phyloP scores from a whole-genome alignment of 345 rosid genomes.

The Capsella bursapastoris region DNA sequence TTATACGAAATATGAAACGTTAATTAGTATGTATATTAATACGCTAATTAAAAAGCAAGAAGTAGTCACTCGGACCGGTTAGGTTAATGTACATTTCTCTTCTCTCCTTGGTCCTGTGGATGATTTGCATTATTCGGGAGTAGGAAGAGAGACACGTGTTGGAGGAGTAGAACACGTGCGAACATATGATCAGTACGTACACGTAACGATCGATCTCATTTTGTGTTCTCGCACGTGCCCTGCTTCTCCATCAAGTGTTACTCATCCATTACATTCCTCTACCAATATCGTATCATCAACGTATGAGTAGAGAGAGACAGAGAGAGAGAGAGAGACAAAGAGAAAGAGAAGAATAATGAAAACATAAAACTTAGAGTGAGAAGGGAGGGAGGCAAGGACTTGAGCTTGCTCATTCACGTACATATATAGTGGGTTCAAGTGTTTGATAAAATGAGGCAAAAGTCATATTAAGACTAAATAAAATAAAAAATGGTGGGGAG shows the following conservation, averaged over 20 bases:
- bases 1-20: not conserved
- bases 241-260: conserved; percentile 97
- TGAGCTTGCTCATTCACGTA: conserved; percentile 29
- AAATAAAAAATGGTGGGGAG: conserved; percentile 14
- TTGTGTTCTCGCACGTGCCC: conserved; percentile 90
- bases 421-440: conserved; percentile 36
- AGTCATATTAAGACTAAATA: not conserved
- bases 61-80: not conserved
- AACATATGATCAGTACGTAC: conserved; percentile 3
- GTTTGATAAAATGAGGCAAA: conserved; percentile 40
- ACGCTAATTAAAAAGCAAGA: not conserved
- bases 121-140: conserved; percentile 5
- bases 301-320: too few species aligned
- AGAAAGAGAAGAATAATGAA: not conserved
- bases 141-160: conserved; percentile 69
- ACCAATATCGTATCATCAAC: too few species aligned
- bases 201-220: conserved; percentile 7
- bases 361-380: too few species aligned
- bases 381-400: conserved; percentile 22
- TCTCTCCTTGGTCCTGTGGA: not conserved
- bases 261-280: conserved; percentile 54
- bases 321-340: not conserved
- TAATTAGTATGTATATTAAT: too few species aligned
- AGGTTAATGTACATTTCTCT: not conserved
- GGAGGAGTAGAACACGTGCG: conserved; percentile 99